Conservation (phyloP, 2,329 filamentous ascomycete genomes). For the Ceratocystis cubensis region DNA sequence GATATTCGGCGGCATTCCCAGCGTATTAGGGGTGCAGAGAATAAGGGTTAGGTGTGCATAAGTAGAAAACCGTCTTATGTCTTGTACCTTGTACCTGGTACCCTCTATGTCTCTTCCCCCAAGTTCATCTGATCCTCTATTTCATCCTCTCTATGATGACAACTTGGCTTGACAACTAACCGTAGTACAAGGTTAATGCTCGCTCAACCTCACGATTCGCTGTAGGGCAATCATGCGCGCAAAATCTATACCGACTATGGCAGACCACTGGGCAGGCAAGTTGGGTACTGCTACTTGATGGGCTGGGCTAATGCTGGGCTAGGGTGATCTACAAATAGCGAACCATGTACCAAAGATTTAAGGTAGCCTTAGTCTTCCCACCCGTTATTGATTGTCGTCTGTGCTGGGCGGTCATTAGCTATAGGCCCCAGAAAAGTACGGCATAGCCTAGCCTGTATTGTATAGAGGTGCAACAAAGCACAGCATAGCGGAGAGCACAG, state of each 20-base stretch:
- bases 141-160: not conserved
- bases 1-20: too few relatives aligned
- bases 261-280: not conserved
- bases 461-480: too few relatives aligned
- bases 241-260: too few relatives aligned
- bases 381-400: not conserved
- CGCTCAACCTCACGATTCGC: too few relatives aligned
- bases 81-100: not conserved
- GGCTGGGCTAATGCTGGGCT: not conserved
- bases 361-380: constrained; percentile 1
- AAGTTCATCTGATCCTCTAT: not conserved
- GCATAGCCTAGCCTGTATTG: too few relatives aligned
- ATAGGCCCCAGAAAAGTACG: not conserved
- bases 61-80: too few relatives aligned
- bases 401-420: not conserved
- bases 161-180: not conserved
- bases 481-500: too few relatives aligned
- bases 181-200: not conserved
- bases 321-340: not conserved
- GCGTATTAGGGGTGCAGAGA: too few relatives aligned
- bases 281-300: too few relatives aligned
- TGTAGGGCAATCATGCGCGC: too few relatives aligned
- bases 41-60: too few relatives aligned
- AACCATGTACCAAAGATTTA: not conserved
- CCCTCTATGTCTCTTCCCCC: not conserved